Conservation (phyloP, 257 asterid species). For the Asclepias syriaca region DNA sequence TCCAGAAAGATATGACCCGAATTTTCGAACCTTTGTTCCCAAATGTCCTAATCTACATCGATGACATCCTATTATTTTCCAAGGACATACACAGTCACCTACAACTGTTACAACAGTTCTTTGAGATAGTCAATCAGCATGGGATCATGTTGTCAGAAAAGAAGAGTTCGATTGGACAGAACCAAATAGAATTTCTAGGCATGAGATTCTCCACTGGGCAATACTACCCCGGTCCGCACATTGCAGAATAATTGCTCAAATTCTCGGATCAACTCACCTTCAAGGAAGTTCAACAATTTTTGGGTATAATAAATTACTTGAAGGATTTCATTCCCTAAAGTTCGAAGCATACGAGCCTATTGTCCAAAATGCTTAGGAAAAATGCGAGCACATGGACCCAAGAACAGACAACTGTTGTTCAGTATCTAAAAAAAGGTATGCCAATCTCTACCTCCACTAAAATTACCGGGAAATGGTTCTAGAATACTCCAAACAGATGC, state of each 20-base stretch:
- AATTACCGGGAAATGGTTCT: background rate
- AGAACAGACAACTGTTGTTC: no score
- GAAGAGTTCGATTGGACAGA: background rate
- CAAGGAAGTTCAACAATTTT: background rate
- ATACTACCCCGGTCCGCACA: background rate
- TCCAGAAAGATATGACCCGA: no score
- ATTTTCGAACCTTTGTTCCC: no score
- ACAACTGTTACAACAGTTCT: background rate
- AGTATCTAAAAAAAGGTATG: no score
- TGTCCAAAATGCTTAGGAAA: no score
- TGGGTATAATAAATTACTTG: background rate
- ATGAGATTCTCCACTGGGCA: background rate
- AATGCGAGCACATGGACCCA: no score
- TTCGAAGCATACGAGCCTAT: no score
- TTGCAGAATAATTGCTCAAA: no score
- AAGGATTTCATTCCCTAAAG: background rate
- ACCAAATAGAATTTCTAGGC: background rate
- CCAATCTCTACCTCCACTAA: background rate
- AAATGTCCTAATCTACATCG: no score
- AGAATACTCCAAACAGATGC: background rate
- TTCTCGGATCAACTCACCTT: background rate
- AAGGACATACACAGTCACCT: background rate
- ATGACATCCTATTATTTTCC: background rate
- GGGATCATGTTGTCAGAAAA: conserved; percentile 7
- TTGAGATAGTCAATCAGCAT: background rate